These are phyloP conservation scores for Ascochyta pisi DNA, from an alignment of 2,329 filamentous ascomycete genomes.

Conservation along the genomic window DNA sequence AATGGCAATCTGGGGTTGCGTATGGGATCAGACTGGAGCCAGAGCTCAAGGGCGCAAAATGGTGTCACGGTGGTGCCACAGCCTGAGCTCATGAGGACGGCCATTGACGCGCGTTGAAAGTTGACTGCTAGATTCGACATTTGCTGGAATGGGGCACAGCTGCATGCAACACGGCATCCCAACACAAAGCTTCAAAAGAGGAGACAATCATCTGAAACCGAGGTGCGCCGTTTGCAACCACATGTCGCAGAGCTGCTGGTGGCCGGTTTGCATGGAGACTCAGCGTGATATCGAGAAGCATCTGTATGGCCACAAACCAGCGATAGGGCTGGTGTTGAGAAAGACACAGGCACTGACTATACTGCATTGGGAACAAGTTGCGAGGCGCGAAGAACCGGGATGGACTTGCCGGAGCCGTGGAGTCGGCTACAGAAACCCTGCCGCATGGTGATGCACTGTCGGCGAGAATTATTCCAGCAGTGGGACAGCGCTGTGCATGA, in stretches of 20 bases:
- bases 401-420: slow-evolving; percentile 9
- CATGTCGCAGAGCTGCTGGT: slow-evolving; percentile 1
- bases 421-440: slow-evolving; percentile 13
- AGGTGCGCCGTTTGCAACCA: slow-evolving; percentile 12
- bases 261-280: slow-evolving; percentile 6
- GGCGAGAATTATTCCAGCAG: slow-evolving; percentile 12
- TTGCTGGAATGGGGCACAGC: neutral
- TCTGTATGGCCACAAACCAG: slow-evolving; percentile 22
- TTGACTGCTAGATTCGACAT: neutral
- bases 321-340: slow-evolving; percentile 33
- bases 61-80: neutral
- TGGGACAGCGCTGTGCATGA: neutral
- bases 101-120: neutral
- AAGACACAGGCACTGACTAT: slow-evolving; percentile 2
- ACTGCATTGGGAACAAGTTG: slow-evolving; percentile 17
- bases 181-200: neutral
- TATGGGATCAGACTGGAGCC: neutral
- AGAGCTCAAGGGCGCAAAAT: neutral
- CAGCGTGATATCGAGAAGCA: slow-evolving; percentile 14
- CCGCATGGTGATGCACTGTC: slow-evolving; percentile 9
- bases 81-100: neutral
- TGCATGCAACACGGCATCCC: neutral
- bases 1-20: slow-evolving; percentile 2
- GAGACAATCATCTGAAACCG: slow-evolving; percentile 16
- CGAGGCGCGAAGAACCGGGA: slow-evolving; percentile 19